Base-by-base conservation (phyloP, 257 asterid species). In the Nicotiana noctiflora region DNA sequence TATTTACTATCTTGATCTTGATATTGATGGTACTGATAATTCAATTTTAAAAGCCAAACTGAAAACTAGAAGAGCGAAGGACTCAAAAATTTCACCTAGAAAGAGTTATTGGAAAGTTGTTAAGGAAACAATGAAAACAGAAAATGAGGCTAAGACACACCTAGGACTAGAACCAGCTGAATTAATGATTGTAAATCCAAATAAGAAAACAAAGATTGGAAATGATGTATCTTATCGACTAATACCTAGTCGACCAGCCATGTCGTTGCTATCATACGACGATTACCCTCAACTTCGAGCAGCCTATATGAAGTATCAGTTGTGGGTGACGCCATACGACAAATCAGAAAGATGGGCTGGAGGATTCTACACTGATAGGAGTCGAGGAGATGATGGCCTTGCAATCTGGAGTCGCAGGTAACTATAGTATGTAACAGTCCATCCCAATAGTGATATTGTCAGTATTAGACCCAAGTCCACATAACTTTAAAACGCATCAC, bases 311-410 rank as follows among this genome's bases (percentile, higher is more conserved):
- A 90, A 89, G 88, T 89, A 90, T 44, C 93, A 89, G 12, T 78
- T 92, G 82, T 90, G 90, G 90, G 90, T 89, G 82, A 92, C 95
- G 17, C 55, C 82, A 6, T 90, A 91, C 49, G 89, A 89, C 49
- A 86, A 66, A 86, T 83, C 89, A 0, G 91, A 90, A 85, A 92
- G 89, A 64, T 93, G 97, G 98, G 93, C 98, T 5, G 95, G 86
- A 15, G 97, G 97, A 37, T 86, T 89, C 63, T 93, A 90, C 63
- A 85, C 89, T 56, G 95, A 89, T 79, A 64, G 89, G 83, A 93
- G 97, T 76, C 91, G 32, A 14, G 97, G 97, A 10, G 95, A 89
- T 31, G 97, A 90, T 82, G 95, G 94, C 17, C 70, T 93, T 57
- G 90, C 93, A n/a, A 56, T 77, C 64, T 93, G 94, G 95, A 88